phyloP scores from a whole-genome alignment of 2,329 filamentous ascomycete species.

The Colletotrichum costaricense region DNA sequence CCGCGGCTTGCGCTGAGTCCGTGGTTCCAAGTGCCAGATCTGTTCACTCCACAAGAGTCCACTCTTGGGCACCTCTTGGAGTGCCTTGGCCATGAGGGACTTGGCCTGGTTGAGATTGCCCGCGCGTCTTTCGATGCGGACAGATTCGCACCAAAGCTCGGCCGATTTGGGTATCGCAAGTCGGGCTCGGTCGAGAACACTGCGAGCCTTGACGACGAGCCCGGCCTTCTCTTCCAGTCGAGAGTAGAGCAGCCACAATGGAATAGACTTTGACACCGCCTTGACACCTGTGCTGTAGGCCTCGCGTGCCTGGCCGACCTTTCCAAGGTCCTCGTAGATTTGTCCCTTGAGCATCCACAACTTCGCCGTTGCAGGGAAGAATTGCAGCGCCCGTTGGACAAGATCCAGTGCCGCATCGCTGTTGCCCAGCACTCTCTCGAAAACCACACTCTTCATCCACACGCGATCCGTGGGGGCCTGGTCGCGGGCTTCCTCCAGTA shows the following conservation, averaged over 20 bases:
- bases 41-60: constrained; percentile 93
- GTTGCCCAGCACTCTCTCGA: constrained; percentile 87
- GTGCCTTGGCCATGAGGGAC: constrained; percentile 90
- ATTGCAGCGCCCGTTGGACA: constrained; percentile 84
- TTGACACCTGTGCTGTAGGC: constrained; percentile 90
- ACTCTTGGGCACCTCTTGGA: constrained; percentile 90
- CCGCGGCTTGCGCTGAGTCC: constrained; percentile 91
- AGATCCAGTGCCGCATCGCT: constrained; percentile 86
- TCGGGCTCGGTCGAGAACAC: constrained; percentile 90
- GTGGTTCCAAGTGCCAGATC: constrained; percentile 92
- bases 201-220: constrained; percentile 89
- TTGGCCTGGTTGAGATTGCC: constrained; percentile 87
- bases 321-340: constrained; percentile 88
- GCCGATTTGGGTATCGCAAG: constrained; percentile 87
- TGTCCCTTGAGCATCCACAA: constrained; percentile 99
- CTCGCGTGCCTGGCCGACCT: constrained; percentile 86
- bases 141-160: constrained; percentile 91
- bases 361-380: constrained; percentile 88
- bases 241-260: constrained; percentile 90
- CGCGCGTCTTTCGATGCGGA: constrained; percentile 89
- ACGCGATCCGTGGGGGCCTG: constrained; percentile 95
- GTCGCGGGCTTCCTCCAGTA: constrained; percentile 84
- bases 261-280: constrained; percentile 84
- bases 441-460: constrained; percentile 96
- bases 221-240: constrained; percentile 88